Evolutionary conservation across 305 asterid species (phyloP), one percentile per base, ranked within the genome.

Genomic region (Fraxinus xanthoxyloides): DNA sequence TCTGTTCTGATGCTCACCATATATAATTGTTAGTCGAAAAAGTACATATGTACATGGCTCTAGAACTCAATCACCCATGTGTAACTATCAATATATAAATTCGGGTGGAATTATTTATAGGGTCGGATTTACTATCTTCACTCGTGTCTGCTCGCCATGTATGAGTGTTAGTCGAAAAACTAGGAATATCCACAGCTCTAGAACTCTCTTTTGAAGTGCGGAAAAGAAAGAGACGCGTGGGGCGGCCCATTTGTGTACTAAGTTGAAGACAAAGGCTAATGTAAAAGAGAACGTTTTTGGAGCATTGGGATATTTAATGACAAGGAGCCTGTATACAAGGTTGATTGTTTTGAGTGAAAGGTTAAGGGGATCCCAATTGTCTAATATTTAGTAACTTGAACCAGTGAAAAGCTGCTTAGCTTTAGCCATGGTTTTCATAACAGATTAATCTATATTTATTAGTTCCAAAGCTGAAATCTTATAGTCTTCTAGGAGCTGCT

Each of bases 401-500:
- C 92, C 92, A 91, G 86, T 84, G 79, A 77, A 85, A 88, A 85
- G 56, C 56, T 61, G 79, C 87, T 59, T 78, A 72, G 59, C 76
- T 79, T 80, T 75, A 79, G 75, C 78, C 85, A 61, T 82, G 36
- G 84, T 87, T 89, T 88, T 89, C 86, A 74, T 69, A 13, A 63
- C 80, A 81, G 28, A 65, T 82, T 76, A 72, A 43, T 51, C 79
- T 77, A 77, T 86, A 78, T 81, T 87, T 88, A 83, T 86, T 77
- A 82, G 30, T 85, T 80, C 93, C 82, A 85, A 84, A 85, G 84
- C 90, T 89, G 82, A 86, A 83, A 65, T 26, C 87, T 88, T 88
- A 85, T 89, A 91, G 93, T 93, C 90, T 89, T 84, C 89, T 85
- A 82, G 84, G 88, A 85, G 86, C 89, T 85, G 83, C 89, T 85